Conservation (phyloP, 805 yeast genomes). For the Candida glaebosa region DNA sequence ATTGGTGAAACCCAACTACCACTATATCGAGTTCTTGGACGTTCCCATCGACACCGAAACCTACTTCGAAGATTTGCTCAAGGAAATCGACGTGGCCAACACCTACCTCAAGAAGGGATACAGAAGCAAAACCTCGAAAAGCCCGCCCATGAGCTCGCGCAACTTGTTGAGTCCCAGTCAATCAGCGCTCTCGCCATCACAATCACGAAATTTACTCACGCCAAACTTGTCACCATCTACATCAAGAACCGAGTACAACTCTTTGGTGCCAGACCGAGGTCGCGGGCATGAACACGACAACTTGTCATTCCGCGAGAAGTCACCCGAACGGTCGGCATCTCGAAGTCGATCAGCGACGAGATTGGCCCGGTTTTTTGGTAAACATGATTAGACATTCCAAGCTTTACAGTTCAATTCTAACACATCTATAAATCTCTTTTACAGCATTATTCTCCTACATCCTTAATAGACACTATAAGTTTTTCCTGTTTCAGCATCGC, state of each 20-base stretch:
- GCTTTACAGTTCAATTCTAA: not conserved
- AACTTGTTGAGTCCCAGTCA: slow-evolving; percentile 2
- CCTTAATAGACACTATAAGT: no score
- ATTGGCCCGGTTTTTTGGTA: slow-evolving; percentile 6
- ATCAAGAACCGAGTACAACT: slow-evolving; percentile 15
- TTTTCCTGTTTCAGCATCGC: no score
- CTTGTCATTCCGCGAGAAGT: slow-evolving; percentile 12
- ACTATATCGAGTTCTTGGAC: slow-evolving; percentile 25
- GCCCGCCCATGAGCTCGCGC: slow-evolving; percentile 7
- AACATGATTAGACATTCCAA: slow-evolving; percentile 1
- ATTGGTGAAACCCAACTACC: slow-evolving; percentile 38
- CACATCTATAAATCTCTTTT: not conserved
- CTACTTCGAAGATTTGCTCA: slow-evolving; percentile 37
- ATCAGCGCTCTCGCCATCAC: slow-evolving; percentile 15
- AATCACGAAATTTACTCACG: slow-evolving; percentile 10
- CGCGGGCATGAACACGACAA: not conserved
- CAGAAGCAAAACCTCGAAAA: slow-evolving; percentile 11
- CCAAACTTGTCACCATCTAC: slow-evolving; percentile 3
- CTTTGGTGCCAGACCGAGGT: slow-evolving; percentile 12
- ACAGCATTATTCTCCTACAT: not conserved
- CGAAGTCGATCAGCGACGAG: slow-evolving; percentile 13
- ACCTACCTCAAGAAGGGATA: slow-evolving; percentile 11
- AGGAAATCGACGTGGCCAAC: slow-evolving; percentile 20
- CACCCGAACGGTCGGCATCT: slow-evolving; percentile 18
- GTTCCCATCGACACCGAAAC: slow-evolving; percentile 28